phyloP scores from a whole-genome alignment of 208 protist species.

The Herpetomonas samuelpessoai region DNA sequence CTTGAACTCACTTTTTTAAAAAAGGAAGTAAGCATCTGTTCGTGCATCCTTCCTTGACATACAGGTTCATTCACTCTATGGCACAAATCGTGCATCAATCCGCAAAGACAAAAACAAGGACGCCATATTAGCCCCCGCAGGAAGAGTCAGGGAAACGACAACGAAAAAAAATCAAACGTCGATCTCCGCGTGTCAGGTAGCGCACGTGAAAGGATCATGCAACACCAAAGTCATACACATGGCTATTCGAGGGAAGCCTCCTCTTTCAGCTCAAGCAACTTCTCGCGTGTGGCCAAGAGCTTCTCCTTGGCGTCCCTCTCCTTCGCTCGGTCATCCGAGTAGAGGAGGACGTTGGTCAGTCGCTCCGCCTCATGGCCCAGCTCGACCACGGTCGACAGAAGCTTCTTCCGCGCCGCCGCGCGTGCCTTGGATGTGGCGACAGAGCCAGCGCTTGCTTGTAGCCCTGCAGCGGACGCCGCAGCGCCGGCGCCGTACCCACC shows the following conservation, averaged over 20 bases:
- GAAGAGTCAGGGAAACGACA: no score
- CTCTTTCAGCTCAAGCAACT: slow-evolving; percentile 27
- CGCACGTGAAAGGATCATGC: no score
- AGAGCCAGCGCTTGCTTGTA: slow-evolving; percentile 10
- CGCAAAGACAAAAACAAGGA: no score
- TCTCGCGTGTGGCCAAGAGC: slow-evolving; percentile 22
- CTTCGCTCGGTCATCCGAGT: slow-evolving; percentile 19
- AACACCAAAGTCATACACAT: no score
- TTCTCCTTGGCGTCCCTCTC: slow-evolving; percentile 14
- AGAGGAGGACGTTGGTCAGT: slow-evolving; percentile 28
- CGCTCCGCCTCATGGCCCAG: slow-evolving; percentile 29
- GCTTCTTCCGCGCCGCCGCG: background rate
- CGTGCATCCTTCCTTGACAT: no score
- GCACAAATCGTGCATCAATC: no score
- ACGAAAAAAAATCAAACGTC: no score
- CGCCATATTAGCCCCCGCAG: no score
- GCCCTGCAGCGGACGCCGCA: background rate
- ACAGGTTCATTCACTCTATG: no score
- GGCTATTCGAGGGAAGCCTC: background rate
- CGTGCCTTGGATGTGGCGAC: slow-evolving; percentile 11
- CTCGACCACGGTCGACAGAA: slow-evolving; percentile 22
- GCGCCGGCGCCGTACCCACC: background rate
- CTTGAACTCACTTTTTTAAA: no score
- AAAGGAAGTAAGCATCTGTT: no score
- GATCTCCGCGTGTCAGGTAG: no score